Conservation (phyloP, 345 rosid species). For the Hypericum androsaemum region DNA sequence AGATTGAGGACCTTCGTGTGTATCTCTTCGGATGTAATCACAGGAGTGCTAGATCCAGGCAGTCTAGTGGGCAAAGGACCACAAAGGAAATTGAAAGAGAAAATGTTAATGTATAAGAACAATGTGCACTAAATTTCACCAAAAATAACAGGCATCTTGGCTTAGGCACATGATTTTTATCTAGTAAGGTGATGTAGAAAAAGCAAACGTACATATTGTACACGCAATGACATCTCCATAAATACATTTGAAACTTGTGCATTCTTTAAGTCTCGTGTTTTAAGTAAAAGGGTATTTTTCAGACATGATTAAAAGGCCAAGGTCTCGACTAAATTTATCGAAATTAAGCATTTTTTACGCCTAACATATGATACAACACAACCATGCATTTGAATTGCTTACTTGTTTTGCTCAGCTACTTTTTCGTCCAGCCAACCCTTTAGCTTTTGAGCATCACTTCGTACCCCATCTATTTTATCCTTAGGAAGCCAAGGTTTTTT, state of each 20-base stretch:
- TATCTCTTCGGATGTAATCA: constrained; percentile 72
- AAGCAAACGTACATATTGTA: too few relatives aligned
- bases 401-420: constrained; percentile 74
- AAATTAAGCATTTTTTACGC: background rate
- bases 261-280: too few relatives aligned
- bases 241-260: too few relatives aligned
- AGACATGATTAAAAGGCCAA: background rate
- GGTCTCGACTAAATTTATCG: background rate
- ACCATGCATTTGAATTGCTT: constrained; percentile 29
- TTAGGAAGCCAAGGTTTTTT: constrained; percentile 90
- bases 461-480: constrained; percentile 65
- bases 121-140: too few relatives aligned
- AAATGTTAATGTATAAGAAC: background rate
- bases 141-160: too few relatives aligned
- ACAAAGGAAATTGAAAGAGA: background rate
- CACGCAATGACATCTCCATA: too few relatives aligned
- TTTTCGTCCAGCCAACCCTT: constrained; percentile 79
- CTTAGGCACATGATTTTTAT: too few relatives aligned
- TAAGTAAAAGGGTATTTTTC: too few relatives aligned
- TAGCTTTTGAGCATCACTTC: constrained; percentile 47
- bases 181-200: too few relatives aligned
- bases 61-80: constrained; percentile 22
- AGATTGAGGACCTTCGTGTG: constrained; percentile 42
- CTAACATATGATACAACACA: background rate
- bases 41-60: constrained; percentile 47